phyloP scores from a whole-genome alignment of 1,139 yeast genomes.

The Geotrichum cucujoidarum region DNA sequence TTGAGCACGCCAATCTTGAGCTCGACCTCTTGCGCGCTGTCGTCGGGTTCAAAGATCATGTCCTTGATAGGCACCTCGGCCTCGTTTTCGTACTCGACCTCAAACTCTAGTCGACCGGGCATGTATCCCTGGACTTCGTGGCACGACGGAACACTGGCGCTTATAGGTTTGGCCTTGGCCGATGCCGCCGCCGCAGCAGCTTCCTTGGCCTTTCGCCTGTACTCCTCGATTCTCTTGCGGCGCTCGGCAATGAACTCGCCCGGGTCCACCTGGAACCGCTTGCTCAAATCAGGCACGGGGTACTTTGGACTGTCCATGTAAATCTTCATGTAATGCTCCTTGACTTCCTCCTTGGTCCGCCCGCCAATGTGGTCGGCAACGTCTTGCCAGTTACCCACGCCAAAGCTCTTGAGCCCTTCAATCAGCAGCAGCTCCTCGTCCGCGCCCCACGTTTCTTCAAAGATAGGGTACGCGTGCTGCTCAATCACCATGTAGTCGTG shows the following conservation, averaged over 20 bases:
- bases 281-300: slow-evolving; percentile 68
- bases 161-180: slow-evolving; percentile 50
- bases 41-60: slow-evolving; percentile 92
- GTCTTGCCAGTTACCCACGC: slow-evolving; percentile 98
- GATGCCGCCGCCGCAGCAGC: slow-evolving; percentile 48
- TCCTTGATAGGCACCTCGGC: slow-evolving; percentile 94
- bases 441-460: slow-evolving; percentile 94
- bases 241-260: slow-evolving; percentile 65
- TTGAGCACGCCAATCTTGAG: slow-evolving; percentile 73
- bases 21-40: slow-evolving; percentile 79
- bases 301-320: slow-evolving; percentile 83
- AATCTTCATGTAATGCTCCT: slow-evolving; percentile 66
- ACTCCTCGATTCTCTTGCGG: slow-evolving; percentile 63
- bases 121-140: slow-evolving; percentile 96
- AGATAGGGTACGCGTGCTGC: slow-evolving; percentile 91
- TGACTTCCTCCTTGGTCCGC: slow-evolving; percentile 90
- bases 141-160: slow-evolving; percentile 91
- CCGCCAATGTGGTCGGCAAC: slow-evolving; percentile 93
- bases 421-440: slow-evolving; percentile 86
- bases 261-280: slow-evolving; percentile 62
- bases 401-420: slow-evolving; percentile 72
- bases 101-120: slow-evolving; percentile 98
- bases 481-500: slow-evolving; percentile 91
- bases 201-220: slow-evolving; percentile 36
- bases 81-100: slow-evolving; percentile 92